Base-by-base conservation (phyloP, 1,284 basidiomycete genomes). In the Microbotryum violaceum region DNA sequence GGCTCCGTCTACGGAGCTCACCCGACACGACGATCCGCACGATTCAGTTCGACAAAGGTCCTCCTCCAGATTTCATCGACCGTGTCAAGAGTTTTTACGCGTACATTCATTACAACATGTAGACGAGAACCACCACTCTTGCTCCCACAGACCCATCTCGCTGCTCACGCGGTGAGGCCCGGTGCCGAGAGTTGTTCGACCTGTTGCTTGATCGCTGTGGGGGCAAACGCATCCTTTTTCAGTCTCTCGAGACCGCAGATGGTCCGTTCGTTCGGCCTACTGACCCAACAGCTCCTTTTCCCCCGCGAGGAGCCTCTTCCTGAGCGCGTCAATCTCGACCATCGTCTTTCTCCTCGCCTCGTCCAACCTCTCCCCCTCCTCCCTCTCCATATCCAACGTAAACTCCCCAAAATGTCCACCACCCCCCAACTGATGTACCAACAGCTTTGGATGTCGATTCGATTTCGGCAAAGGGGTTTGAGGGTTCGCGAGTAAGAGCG, bases 351-450 rank as follows among this genome's bases (percentile, higher is more conserved):
- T 85, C 53, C 85, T 79, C 5, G 89, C 91, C 56, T 83, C 82
- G 57, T 93, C 89, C 56, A 97, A 74, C 56, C 88, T 78, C 45
- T 88, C 87, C 4, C 81, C 81, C 74, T 97, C 94, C 60, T 88
- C 89, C 73, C 82, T 86, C 77, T 88, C 89, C 88, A 92, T 92
- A 66, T 82, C 81, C 58, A 77, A 77, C 54, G 81, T 86, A 72
- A 89, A 97, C 79, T 94, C 91, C 46, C 70, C 70, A 45, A 71
- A 56, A 20, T 67, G 60, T 9, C 69, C 67, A 4, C 69, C 60
- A 2, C 51, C 60, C 27, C 65, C 60, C 10, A 67, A 9, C 23
- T 62, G 57, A n/a, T 52, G 66, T 44, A 37, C 60, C 52, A 42
- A 27, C 29, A 55, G 42, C 51, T 44, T 57, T 8, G 49, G 49